Evolutionary conservation across 805 yeast species (phyloP), one percentile per base, ranked within the genome.

Genomic region (Naumovozyma baii): DNA sequence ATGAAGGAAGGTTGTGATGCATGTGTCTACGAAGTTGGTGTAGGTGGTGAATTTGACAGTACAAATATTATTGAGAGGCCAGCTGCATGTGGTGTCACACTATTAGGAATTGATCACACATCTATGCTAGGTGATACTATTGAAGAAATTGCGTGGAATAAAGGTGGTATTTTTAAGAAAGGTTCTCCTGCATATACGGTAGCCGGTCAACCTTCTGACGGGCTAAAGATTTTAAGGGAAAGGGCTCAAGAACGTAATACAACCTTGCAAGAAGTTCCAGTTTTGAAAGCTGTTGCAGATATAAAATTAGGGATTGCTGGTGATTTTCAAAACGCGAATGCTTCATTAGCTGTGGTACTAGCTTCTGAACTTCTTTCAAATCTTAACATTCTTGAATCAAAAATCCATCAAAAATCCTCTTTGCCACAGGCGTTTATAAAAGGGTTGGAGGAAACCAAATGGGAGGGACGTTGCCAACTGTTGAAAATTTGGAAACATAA

Each of bases 401-500:
- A 33, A 19, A 40, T 41, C 1, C 32, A 39, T 5, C 15, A 44
- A 3, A 42, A 43, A 16, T 33, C 51, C 9, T 19, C 18, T 12
- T 22, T 80, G 31, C 82, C 83, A 0, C 65, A 62, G 12, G 61
- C 65, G 46, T 74, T 80, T 41, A 45, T 66, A 3, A 49, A 51
- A 13, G 96, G 96, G 2, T 66, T 90, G 30, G 75, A 69, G 38
- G 42, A 62, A 2, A 83, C 94, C 1, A 64, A 69, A 34, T 92
- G 97, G 96, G 92, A 92, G n/a, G 99, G 99, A 1, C 70, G 99
- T 50, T 90, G 97, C 51, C 96, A 94, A 63, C 69, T 76, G 2
- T 61, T 85, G 22, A 44, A 50, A 4, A 70, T 65, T 18, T 66
- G 67, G 18, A 61, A 64, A 13, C 64, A 66, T 18, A 73, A 72